These are phyloP conservation scores for Grosmannia penicillata DNA, from an alignment of 2,329 filamentous ascomycete genomes.

Conservation along the genomic window DNA sequence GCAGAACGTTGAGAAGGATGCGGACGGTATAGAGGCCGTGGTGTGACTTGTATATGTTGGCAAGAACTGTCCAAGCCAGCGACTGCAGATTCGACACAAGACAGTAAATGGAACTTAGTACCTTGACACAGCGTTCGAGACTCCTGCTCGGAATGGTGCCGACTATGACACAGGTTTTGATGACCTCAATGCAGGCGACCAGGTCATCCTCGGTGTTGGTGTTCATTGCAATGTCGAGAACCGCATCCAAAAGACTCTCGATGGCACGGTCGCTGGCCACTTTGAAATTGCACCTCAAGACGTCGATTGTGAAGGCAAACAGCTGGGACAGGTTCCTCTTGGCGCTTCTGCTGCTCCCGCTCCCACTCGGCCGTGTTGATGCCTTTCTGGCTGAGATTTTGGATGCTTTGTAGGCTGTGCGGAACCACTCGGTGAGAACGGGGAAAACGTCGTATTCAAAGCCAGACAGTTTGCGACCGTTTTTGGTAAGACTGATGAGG, in stretches of 20 bases:
- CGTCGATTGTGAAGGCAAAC: conserved; percentile 50
- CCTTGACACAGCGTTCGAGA: conserved; percentile 51
- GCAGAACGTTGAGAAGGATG: conserved; percentile 47
- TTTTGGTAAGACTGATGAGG: conserved; percentile 44
- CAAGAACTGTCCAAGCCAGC: conserved; percentile 54
- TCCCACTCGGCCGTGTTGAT: conserved; percentile 11
- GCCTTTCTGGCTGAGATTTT: conserved; percentile 21
- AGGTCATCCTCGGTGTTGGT: conserved; percentile 53
- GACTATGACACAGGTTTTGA: conserved; percentile 59
- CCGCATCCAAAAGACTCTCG: conserved; percentile 42
- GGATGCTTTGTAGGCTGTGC: conserved; percentile 33
- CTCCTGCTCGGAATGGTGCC: conserved; percentile 50
- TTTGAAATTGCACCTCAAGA: conserved; percentile 65
- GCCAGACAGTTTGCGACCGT: conserved; percentile 46
- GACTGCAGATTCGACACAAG: conserved; percentile 46
- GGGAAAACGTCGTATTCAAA: conserved; percentile 55
- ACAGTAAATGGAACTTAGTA: conserved; percentile 58
- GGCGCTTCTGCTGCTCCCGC: conserved; percentile 26
- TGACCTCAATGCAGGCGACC: conserved; percentile 48
- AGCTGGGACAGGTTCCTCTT: conserved; percentile 48
- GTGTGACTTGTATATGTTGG: conserved; percentile 58
- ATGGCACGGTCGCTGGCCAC: conserved; percentile 49
- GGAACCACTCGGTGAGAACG: conserved; percentile 46
- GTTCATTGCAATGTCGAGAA: conserved; percentile 52
- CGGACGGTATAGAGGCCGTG: conserved; percentile 55